Percentiles rank a stretch among this genome's conserved stretches.
phyloP scores from a whole-genome alignment of 345 rosid species.

The Lepidium aucheri region DNA sequence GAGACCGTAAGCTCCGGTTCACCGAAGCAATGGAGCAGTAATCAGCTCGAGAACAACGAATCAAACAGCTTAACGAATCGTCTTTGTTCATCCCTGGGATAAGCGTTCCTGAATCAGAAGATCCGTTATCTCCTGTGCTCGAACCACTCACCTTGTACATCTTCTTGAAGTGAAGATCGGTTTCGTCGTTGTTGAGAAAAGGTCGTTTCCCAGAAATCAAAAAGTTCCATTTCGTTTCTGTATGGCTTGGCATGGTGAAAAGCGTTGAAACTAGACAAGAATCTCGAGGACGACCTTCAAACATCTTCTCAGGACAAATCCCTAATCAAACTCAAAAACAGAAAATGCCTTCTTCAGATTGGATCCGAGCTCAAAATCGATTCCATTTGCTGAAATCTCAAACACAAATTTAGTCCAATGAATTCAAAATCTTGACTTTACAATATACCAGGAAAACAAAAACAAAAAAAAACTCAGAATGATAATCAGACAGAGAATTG shows the following conservation, averaged over 20 bases:
- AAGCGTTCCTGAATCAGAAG: constrained; percentile 40
- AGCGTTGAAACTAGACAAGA: constrained; percentile 30
- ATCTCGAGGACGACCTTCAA: constrained; percentile 24
- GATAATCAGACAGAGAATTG: neutral
- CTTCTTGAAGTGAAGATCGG: constrained; percentile 15
- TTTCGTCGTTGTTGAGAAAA: constrained; percentile 12
- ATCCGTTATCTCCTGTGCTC: constrained; percentile 9
- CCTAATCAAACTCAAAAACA: neutral
- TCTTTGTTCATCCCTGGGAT: constrained; percentile 60
- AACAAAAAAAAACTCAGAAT: neutral
- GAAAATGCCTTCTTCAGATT: constrained; percentile 2
- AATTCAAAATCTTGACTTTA: constrained; percentile 1
- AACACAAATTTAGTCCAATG: neutral
- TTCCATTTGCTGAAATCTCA: constrained; percentile 1
- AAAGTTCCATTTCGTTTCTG: constrained; percentile 22
- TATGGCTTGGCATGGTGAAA: constrained; percentile 20
- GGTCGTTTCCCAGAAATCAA: constrained; percentile 14
- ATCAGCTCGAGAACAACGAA: constrained; percentile 57
- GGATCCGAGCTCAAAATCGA: constrained; percentile 2
- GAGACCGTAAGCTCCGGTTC: constrained; percentile 32
- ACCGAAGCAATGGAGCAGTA: constrained; percentile 38
- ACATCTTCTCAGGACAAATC: constrained; percentile 13
- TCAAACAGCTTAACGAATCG: constrained; percentile 47
- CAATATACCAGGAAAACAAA: neutral
- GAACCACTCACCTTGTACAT: neutral